Conservation (phyloP, 345 rosid species). For the Brassica cretica region DNA sequence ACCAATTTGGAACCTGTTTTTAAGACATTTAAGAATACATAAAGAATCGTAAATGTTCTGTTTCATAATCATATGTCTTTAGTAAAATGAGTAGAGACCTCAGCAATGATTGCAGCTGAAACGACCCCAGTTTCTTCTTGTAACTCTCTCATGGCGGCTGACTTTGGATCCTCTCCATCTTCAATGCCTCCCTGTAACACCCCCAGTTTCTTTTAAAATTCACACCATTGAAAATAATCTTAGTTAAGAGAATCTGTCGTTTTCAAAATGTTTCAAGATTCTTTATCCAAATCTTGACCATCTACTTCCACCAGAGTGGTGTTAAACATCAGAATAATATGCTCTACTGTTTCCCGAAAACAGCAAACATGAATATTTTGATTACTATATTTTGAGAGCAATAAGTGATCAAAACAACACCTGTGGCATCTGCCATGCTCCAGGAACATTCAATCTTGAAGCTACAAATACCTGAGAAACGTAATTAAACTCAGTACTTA, state of each 20-base stretch:
- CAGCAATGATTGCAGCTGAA: conserved; percentile 81
- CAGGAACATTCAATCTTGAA: conserved; percentile 95
- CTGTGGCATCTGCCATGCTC: conserved; percentile 99
- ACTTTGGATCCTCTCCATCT: conserved; percentile 89
- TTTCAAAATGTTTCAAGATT: conserved; percentile 5
- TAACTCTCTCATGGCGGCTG: conserved; percentile 83
- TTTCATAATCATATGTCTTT: neutral
- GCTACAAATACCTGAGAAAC: conserved; percentile 83
- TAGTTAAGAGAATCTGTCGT: neutral
- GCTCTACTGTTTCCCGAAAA: neutral
- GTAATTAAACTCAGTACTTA: neutral
- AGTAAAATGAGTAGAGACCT: conserved; percentile 46
- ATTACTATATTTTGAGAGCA: neutral
- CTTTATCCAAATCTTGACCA: neutral
- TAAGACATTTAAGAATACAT: neutral
- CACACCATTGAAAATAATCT: neutral
- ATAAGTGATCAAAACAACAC: conserved; percentile 35
- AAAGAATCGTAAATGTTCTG: neutral
- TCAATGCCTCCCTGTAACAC: conserved; percentile 81
- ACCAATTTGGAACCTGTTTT: conserved; percentile 86
- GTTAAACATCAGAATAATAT: neutral
- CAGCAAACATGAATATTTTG: neutral
- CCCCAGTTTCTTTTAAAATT: neutral
- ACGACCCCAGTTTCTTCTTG: conserved; percentile 87
- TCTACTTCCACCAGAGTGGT: neutral